Evolutionary conservation across 2,329 filamentous ascomycete species (phyloP).

Genomic region (Teratosphaeria nubilosa): DNA sequence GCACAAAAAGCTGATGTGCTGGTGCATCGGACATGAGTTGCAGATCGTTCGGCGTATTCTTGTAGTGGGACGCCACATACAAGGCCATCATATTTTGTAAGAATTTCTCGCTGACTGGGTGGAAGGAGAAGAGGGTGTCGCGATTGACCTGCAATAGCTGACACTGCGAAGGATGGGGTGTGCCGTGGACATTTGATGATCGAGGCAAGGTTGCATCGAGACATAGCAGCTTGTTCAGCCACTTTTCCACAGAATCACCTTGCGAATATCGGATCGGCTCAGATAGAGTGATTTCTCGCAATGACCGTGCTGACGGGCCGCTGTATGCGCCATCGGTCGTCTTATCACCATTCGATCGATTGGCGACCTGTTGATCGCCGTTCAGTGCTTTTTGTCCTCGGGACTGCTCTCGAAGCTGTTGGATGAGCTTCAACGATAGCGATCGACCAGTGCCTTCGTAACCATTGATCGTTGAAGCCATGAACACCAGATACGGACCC

Average conservation of each 20-base stretch:
- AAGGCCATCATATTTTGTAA: conserved; percentile 96
- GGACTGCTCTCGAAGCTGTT: conserved; percentile 90
- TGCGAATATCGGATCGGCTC: conserved; percentile 92
- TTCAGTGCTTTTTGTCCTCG: conserved; percentile 51
- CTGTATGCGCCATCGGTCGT: conserved; percentile 52
- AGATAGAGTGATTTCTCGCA: conserved; percentile 83
- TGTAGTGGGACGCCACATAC: conserved; percentile 95
- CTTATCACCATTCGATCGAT: conserved; percentile 67
- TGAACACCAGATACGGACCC: conserved; percentile 95
- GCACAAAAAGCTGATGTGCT: conserved; percentile 89
- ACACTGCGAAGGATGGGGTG: conserved; percentile 82
- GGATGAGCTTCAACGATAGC: conserved; percentile 89
- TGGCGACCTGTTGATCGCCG: conserved; percentile 55
- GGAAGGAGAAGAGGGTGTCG: conserved; percentile 95
- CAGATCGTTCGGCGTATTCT: conserved; percentile 96
- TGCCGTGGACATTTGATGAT: conserved; percentile 65
- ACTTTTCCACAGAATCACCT: conserved; percentile 86
- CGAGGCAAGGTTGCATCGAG: conserved; percentile 83
- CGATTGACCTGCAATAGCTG: conserved; percentile 90
- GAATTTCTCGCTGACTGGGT: conserved; percentile 93
- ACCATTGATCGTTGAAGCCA: conserved; percentile 98
- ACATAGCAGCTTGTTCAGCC: conserved; percentile 89
- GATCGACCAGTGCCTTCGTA: conserved; percentile 96
- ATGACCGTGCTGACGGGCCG: conserved; percentile 58
- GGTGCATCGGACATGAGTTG: conserved; percentile 97